Evolutionary conservation across 2,329 filamentous ascomycete species (phyloP), one percentile per base, ranked within the genome.

Genomic region (Fusarium miscanthi): DNA sequence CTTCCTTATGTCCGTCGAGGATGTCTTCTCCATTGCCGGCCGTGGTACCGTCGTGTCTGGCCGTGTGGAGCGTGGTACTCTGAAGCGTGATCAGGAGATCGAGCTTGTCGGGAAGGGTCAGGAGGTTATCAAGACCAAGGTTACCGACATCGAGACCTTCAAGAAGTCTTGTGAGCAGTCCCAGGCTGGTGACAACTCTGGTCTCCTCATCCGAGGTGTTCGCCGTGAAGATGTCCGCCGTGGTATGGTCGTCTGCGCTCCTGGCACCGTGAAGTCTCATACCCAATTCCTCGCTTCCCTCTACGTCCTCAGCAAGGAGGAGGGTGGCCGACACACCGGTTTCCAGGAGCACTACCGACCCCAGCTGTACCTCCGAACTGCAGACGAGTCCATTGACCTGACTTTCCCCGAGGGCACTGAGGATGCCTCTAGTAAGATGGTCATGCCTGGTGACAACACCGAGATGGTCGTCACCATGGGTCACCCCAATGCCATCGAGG

Each of bases 71-170:
- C 95, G 96, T 82, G 96, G 96, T 87, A 84, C 90, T 64, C 87
- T 99, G 80, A 98, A 97, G 93, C 94, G 91, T 85, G 96, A 99
- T 82, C 88, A 91, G 73, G 96, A 99, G 81, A 91, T 99, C 76
- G 96, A 99, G 88, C 90, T 99, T 74, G 89, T 99, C 70, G 96
- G 96, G 82, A 97, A 96, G 87, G 91, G 92, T 76, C 84, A 85
- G 63, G 88, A 91, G 49, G 86, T 94, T 76, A 93, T 98, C 88
- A 98, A 97, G 91, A 98, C 96, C 84, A 98, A 98, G 89, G 95
- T 99, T 75, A 99, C 96, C 80, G 97, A 99, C 81, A 98, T 99
- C 77, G 96, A 99, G 88, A 99, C 95, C 75, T 99, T 99, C 90
- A 98, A 98, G 90, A 99, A 99, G 90, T 97, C 94, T 54, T 98